Evolutionary conservation across 805 yeast genomes (phyloP).

Genomic region (Ogataea pini): DNA sequence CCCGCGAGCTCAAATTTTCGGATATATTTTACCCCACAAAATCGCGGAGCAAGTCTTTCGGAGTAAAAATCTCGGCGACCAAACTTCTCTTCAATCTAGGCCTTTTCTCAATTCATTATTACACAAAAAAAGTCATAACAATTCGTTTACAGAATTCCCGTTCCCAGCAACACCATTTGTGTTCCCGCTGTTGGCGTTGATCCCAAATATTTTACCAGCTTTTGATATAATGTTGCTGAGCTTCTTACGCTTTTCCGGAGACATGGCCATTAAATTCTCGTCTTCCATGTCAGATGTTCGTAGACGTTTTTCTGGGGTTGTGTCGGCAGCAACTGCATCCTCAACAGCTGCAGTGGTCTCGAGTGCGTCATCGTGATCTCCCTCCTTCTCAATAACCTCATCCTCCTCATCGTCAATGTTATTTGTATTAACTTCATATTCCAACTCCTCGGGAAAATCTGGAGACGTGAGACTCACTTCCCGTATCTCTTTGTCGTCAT

Average conservation of each 20-base stretch:
- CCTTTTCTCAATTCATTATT: conserved; percentile 4
- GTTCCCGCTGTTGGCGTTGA: conserved; percentile 10
- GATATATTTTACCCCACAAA: not conserved
- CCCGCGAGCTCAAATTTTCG: too few relatives aligned
- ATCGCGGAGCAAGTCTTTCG: not conserved
- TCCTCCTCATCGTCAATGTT: conserved; percentile 1
- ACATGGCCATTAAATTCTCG: conserved; percentile 1
- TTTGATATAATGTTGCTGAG: conserved; percentile 21
- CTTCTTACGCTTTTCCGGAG: conserved; percentile 26
- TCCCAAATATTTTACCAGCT: conserved; percentile 22
- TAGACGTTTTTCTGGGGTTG: conserved; percentile 13
- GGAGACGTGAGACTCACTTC: conserved; percentile 26
- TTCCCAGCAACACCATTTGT: conserved; percentile 10
- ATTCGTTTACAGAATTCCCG: conserved; percentile 1
- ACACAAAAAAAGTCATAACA: not conserved
- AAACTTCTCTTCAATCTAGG: too few relatives aligned
- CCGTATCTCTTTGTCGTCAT: conserved; percentile 21
- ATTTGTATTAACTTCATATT: conserved; percentile 10
- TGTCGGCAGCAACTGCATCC: not conserved
- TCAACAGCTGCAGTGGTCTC: not conserved
- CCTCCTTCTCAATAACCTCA: not conserved
- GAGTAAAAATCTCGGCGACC: too few relatives aligned
- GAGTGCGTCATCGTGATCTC: conserved; percentile 3
- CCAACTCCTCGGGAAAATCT: conserved; percentile 18
- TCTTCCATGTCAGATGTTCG: conserved; percentile 15